These are phyloP conservation scores for Ophiostoma himal-ulmi DNA, from an alignment of 2,329 filamentous ascomycete genomes.

Conservation along the genomic window DNA sequence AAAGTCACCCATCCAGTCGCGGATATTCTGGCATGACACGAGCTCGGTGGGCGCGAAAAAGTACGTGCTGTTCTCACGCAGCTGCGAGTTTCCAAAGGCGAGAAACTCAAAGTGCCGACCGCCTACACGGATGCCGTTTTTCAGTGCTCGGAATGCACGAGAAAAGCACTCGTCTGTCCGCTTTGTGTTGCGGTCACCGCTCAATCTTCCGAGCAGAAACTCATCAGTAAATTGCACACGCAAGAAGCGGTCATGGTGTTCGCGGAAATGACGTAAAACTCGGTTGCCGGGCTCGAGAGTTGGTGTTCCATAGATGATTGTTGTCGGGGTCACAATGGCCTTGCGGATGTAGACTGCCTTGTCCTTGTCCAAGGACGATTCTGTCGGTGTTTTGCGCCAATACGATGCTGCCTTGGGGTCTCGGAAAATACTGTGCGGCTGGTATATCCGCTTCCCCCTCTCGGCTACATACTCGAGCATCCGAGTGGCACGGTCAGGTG, in stretches of 20 bases:
- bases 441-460: slow-evolving; percentile 52
- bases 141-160: slow-evolving; percentile 64
- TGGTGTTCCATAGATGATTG: slow-evolving; percentile 70
- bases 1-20: slow-evolving; percentile 82
- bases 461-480: slow-evolving; percentile 71
- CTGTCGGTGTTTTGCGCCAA: slow-evolving; percentile 27
- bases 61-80: slow-evolving; percentile 84
- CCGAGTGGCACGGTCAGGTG: slow-evolving; percentile 49
- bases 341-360: slow-evolving; percentile 55
- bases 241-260: slow-evolving; percentile 70
- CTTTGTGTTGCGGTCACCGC: slow-evolving; percentile 45
- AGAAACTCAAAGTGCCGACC: slow-evolving; percentile 81
- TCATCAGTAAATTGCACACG: slow-evolving; percentile 89
- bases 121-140: slow-evolving; percentile 74
- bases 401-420: slow-evolving; percentile 46
- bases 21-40: slow-evolving; percentile 68
- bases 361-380: slow-evolving; percentile 21
- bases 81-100: slow-evolving; percentile 91
- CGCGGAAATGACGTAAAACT: slow-evolving; percentile 67
- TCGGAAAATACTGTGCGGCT: slow-evolving; percentile 68
- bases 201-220: slow-evolving; percentile 55
- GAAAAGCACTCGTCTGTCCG: slow-evolving; percentile 66
- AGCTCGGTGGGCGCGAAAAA: slow-evolving; percentile 74
- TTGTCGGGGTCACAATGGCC: slow-evolving; percentile 76
- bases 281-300: slow-evolving; percentile 82